These are phyloP conservation scores for Claviceps pazoutovae DNA, from an alignment of 2,329 filamentous ascomycete species.

Conservation along the genomic window DNA sequence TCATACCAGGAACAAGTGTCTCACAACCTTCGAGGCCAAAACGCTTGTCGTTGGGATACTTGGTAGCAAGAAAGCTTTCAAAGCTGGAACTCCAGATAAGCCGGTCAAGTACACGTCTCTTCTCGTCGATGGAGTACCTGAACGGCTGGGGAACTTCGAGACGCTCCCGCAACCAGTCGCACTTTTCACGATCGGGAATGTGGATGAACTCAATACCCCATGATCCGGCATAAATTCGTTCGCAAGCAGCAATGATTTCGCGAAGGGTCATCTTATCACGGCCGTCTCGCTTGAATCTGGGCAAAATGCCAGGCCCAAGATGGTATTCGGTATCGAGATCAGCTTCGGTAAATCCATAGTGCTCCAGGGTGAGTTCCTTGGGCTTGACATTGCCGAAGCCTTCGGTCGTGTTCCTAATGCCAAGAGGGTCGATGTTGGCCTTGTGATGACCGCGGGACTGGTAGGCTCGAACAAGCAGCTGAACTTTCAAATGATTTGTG, in stretches of 20 bases:
- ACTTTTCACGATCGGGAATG: constrained; percentile 92
- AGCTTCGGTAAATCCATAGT: constrained; percentile 91
- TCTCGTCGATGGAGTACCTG: constrained; percentile 96
- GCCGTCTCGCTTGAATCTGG: constrained; percentile 76
- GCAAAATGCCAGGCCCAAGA: constrained; percentile 87
- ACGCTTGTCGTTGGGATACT: constrained; percentile 99
- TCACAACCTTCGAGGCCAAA: constrained; percentile 97
- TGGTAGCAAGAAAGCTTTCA: constrained; percentile 86
- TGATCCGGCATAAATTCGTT: constrained; percentile 93
- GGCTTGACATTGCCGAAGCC: constrained; percentile 78
- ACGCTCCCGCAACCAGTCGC: constrained; percentile 93
- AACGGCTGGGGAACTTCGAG: constrained; percentile 89
- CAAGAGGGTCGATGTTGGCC: constrained; percentile 90
- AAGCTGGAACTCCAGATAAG: constrained; percentile 98
- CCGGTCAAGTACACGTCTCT: constrained; percentile 91
- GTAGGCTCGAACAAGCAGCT: constrained; percentile 92
- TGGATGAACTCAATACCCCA: constrained; percentile 98
- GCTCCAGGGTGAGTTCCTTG: constrained; percentile 81
- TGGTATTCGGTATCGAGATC: constrained; percentile 86
- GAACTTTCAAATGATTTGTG: constrained; percentile 94
- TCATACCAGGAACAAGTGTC: constrained; percentile 96
- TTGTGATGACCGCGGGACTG: constrained; percentile 98
- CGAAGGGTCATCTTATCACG: constrained; percentile 93
- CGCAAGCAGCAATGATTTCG: constrained; percentile 86
- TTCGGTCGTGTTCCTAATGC: constrained; percentile 63